Evolutionary conservation across 2,329 filamentous ascomycete species (phyloP), one percentile per base, ranked within the genome.

Genomic region (Fusarium nelsonii): DNA sequence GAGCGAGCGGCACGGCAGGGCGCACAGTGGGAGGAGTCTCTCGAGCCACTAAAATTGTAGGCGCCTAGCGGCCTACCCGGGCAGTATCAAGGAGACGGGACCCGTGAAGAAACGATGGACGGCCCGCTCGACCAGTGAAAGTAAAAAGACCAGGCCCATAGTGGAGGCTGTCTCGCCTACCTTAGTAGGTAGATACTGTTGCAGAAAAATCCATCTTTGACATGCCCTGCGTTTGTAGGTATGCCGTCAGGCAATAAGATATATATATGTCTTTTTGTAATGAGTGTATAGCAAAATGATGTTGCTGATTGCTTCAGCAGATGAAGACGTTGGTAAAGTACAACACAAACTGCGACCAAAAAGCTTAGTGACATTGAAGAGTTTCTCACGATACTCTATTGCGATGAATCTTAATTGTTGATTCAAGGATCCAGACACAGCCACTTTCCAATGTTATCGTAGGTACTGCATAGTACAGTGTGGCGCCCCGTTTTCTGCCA

Each of bases 21-120:
- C 62, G 56, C 66, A 67, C 68, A 71, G 68, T 53, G 53, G 62
- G 46, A 63, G 33, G 53, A 52, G 48, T 43, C 20, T 46, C 32
- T 54, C 41, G 39, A 40, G 20, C 64, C 67, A 68, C 58, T 68
- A 63, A 63, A 59, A 60, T 51, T 43, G 39, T 33, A 68, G 41
- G 30, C 36, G 26, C 51, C 49, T 34, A 34, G 55, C 18, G 33
- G 9, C 46, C 46, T 26, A 28, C 20, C 33, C 23, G 23, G 23
- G 23, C 33, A 49, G 36, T 15, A 28, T 28, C 33, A 49, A 49
- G 40, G 33, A 44, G 30, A 63, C 23, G 23, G 23, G 23, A 23
- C 23, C 30, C 26, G 30, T 51, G 39, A 54, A 30, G 46, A 45
- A 23, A 18, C 26, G 23, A 23, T 23, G 23, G 23, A 51, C 37